Percentiles rank a stretch among this genome's conserved stretches.
Evolutionary conservation across 495 filamentous ascomycete species (phyloP).

Genomic region (Rhizodiscina lignyota): DNA sequence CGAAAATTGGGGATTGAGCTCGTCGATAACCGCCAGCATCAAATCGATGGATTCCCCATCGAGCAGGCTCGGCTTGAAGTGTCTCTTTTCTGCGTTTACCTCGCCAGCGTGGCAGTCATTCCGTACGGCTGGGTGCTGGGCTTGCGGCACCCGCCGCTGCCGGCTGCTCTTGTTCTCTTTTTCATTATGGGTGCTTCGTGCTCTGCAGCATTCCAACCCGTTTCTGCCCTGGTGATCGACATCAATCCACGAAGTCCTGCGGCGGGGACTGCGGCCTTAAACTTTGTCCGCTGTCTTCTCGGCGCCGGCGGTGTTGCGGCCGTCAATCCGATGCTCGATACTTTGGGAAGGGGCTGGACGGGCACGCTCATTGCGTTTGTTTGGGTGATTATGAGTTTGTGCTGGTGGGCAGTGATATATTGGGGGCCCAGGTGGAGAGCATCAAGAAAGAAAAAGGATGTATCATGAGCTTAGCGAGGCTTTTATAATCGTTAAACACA

Average conservation of each 20-base stretch:
- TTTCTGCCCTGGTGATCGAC: slow-evolving; percentile 46
- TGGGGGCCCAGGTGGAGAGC: slow-evolving; percentile 34
- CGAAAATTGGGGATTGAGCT: not conserved
- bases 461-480: no score
- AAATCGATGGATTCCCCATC: slow-evolving; percentile 32
- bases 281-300: slow-evolving; percentile 48
- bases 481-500: no score
- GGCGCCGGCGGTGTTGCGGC: slow-evolving; percentile 52
- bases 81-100: slow-evolving; percentile 8
- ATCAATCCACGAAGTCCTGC: slow-evolving; percentile 42
- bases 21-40: slow-evolving; percentile 10
- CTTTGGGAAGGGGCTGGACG: slow-evolving; percentile 50
- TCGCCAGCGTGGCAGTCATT: slow-evolving; percentile 14
- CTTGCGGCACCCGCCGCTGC: slow-evolving; percentile 9
- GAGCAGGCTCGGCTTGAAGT: slow-evolving; percentile 29
- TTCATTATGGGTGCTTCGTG: slow-evolving; percentile 41
- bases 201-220: slow-evolving; percentile 36
- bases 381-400: slow-evolving; percentile 29
- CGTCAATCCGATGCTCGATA: slow-evolving; percentile 47
- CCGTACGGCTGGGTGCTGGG: slow-evolving; percentile 26
- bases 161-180: slow-evolving; percentile 30
- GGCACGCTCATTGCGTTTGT: slow-evolving; percentile 52
- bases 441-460: slow-evolving; percentile 17
- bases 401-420: slow-evolving; percentile 28
- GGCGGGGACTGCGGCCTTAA: slow-evolving; percentile 53